Evolutionary conservation across 371 early-diverging fungal species (phyloP).

Genomic region (Mucor indicus): DNA sequence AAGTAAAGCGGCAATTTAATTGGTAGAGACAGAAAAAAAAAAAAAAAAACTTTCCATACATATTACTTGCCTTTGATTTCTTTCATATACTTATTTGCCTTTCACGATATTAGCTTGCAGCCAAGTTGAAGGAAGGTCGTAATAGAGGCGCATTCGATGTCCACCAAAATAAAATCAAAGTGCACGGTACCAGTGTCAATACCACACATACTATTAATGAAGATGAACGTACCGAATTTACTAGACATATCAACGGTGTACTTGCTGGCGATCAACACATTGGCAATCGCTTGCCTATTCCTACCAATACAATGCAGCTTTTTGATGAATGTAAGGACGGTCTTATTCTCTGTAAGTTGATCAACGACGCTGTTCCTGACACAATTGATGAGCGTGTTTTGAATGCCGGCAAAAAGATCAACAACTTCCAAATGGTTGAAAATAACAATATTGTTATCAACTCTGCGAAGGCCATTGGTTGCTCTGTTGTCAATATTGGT

Average conservation of each 20-base stretch:
- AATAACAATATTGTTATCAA: slow-evolving; percentile 94
- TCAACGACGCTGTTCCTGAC: slow-evolving; percentile 88
- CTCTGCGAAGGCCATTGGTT: slow-evolving; percentile 94
- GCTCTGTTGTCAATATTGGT: slow-evolving; percentile 92
- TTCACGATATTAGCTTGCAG: slow-evolving; percentile 40
- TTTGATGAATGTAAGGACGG: slow-evolving; percentile 93
- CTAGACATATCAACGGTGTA: slow-evolving; percentile 83
- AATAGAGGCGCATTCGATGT: slow-evolving; percentile 48
- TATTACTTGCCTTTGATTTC: too few relatives aligned
- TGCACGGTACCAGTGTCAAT: slow-evolving; percentile 76
- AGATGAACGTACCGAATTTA: slow-evolving; percentile 91
- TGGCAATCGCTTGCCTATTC: slow-evolving; percentile 79
- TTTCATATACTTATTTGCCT: background rate
- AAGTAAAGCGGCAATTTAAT: too few relatives aligned
- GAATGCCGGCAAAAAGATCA: slow-evolving; percentile 74
- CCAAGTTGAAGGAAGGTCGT: slow-evolving; percentile 57
- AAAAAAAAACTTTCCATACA: background rate
- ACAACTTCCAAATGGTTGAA: slow-evolving; percentile 88
- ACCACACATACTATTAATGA: slow-evolving; percentile 92
- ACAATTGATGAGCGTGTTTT: slow-evolving; percentile 96
- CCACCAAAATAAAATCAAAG: slow-evolving; percentile 73
- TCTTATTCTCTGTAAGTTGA: slow-evolving; percentile 86
- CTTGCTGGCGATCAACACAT: slow-evolving; percentile 77
- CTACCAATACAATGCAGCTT: slow-evolving; percentile 83
- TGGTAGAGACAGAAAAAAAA: background rate